Conservation (phyloP, 75 land plant genomes). For the Picea sitchensis region DNA sequence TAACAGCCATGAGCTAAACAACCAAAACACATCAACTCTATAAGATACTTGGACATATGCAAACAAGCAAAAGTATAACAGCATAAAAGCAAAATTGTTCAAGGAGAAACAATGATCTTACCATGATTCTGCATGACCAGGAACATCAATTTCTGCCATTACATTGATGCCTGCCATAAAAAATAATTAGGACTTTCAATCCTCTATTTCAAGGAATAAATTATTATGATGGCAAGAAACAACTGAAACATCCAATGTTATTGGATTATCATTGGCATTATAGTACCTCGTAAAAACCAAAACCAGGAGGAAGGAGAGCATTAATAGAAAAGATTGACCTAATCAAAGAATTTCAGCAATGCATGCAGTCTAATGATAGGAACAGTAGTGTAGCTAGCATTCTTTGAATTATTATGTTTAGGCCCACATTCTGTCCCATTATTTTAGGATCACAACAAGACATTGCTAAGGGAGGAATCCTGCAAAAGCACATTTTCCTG, state of each 20-base stretch:
- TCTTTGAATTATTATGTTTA: neutral
- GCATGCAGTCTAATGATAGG: neutral
- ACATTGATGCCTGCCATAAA: slow-evolving; percentile 66
- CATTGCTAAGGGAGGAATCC: neutral
- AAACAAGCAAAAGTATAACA: neutral
- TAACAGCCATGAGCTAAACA: neutral
- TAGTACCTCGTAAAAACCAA: neutral
- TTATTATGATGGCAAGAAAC: neutral
- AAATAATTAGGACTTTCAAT: neutral
- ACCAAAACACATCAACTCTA: neutral
- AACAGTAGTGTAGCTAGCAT: neutral
- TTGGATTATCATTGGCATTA: neutral
- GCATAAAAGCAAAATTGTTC: neutral
- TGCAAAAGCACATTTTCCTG: neutral
- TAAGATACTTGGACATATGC: neutral
- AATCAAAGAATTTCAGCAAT: neutral
- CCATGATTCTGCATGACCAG: slow-evolving; percentile 98
- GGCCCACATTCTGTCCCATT: neutral
- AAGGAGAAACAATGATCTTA: slow-evolving; percentile 13
- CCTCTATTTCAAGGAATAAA: neutral
- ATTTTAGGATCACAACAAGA: neutral
- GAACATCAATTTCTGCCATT: slow-evolving; percentile 96
- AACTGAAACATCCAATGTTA: neutral
- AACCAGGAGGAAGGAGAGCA: neutral
- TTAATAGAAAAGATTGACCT: neutral